Base-by-base conservation (phyloP, 208 protist species). In the Trypanosoma cruzi region DNA sequence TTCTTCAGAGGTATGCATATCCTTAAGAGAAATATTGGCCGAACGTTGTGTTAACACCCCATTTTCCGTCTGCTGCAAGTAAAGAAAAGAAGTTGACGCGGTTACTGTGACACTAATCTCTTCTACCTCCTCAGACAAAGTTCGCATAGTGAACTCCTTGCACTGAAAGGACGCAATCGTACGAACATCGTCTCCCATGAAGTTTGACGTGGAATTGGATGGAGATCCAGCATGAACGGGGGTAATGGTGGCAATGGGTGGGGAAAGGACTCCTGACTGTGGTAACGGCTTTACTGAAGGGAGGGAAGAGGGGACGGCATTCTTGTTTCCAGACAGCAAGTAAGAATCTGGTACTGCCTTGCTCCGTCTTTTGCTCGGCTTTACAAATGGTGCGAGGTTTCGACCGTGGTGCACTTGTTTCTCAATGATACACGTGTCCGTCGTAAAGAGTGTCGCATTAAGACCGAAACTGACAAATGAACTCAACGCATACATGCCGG, bases 381-480 rank as follows among this genome's bases (percentile, higher is more conserved):
- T 36, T 22, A 20, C 0, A 7, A 13, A 5, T 7, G 11, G 31
- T 16, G 49, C 26, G 11, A 58, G 64, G 48, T 8, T 24, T 1
- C 59, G 29, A 28, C 63, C 58, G 34, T 42, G 42, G 46, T 73
- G 57, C 50, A 49, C 56, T 26, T 71, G 20, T 73, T 96, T 93
- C 66, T 92, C 83, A 37, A 96, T 69, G 6, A 75, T 49, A 64
- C 82, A 92, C 42, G 67, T 77, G 37, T 71, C 64, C 31, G 79
- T 80, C 11, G 80, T 91, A 66, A 85, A 77, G 11, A 96, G 79
- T 14, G 78, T 56, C 11, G 91, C 75, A 36, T 79, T 79, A 10
- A 81, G 50, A 29, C 80, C 89, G 59, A 88, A 95, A 73, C 88
- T 89, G 24, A 92, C 85, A 79, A 90, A 97, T 22, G 89, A 95